Evolutionary conservation across 306 rosid species (phyloP).

Genomic region (Geum urbanum): DNA sequence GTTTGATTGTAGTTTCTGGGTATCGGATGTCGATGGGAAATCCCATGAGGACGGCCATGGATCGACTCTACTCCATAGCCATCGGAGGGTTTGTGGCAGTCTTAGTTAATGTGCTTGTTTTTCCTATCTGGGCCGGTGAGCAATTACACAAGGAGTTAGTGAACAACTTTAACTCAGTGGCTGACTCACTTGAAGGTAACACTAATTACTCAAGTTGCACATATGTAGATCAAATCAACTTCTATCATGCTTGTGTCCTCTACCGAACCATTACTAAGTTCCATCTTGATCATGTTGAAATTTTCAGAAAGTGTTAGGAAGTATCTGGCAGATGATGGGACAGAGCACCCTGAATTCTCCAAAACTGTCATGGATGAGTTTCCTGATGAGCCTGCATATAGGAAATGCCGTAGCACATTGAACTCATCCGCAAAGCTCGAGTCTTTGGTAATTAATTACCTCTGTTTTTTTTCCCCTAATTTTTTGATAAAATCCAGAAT

Average conservation of each 20-base stretch:
- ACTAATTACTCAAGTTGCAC: neutral
- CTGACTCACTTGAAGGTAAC: constrained; percentile 69
- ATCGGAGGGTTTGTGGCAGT: constrained; percentile 69
- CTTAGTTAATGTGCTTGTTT: constrained; percentile 49
- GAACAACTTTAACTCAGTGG: constrained; percentile 43
- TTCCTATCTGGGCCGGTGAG: constrained; percentile 78
- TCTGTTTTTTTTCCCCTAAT: neutral
- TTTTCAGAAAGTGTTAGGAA: constrained; percentile 57
- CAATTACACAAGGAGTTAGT: constrained; percentile 55
- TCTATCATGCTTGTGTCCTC: neutral
- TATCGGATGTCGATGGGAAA: constrained; percentile 54
- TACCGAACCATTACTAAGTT: neutral
- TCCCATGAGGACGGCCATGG: constrained; percentile 50
- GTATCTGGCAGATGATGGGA: constrained; percentile 50
- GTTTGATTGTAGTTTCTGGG: constrained; percentile 61
- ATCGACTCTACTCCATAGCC: constrained; percentile 58
- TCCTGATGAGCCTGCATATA: constrained; percentile 57
- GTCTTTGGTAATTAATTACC: constrained; percentile 43
- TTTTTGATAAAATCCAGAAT: neutral
- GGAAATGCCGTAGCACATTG: constrained; percentile 50
- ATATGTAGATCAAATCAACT: neutral
- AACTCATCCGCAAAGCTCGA: constrained; percentile 63
- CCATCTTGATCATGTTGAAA: neutral
- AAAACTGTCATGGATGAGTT: constrained; percentile 53
- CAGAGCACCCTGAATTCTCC: constrained; percentile 35